These are phyloP conservation scores for Kalmanozyma brasiliensis DNA, from an alignment of 1,284 basidiomycete genomes.

Conservation along the genomic window DNA sequence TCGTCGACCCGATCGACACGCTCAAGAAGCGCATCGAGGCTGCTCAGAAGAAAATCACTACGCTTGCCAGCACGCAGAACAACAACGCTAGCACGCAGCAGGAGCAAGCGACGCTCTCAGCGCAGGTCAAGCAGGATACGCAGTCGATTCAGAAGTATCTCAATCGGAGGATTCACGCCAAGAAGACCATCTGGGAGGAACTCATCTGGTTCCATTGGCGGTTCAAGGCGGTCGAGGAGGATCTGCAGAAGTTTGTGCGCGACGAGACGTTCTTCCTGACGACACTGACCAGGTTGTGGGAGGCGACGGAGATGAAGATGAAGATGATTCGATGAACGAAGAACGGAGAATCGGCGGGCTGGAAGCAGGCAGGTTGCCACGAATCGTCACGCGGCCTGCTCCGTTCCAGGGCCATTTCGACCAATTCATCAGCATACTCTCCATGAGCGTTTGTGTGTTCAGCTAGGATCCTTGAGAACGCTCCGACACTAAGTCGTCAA, in stretches of 20 bases:
- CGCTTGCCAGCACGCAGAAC: conserved; percentile 14
- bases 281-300: conserved; percentile 34
- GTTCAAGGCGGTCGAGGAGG: conserved; percentile 39
- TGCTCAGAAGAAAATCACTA: conserved; percentile 28
- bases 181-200: conserved; percentile 50
- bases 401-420: neutral
- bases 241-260: conserved; percentile 29
- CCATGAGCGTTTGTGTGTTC: too few relatives aligned
- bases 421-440: too few relatives aligned
- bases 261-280: conserved; percentile 29
- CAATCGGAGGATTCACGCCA: conserved; percentile 39
- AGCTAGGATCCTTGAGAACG: too few relatives aligned
- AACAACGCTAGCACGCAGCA: conserved; percentile 19
- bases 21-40: conserved; percentile 46
- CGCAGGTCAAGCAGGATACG: conserved; percentile 37
- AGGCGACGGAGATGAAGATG: conserved; percentile 44
- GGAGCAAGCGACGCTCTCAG: conserved; percentile 39
- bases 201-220: conserved; percentile 47
- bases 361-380: neutral
- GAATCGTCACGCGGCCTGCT: neutral
- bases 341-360: neutral
- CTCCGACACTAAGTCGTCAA: too few relatives aligned
- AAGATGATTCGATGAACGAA: conserved; percentile 43
- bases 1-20: conserved; percentile 44
- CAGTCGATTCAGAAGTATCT: conserved; percentile 39